Base-by-base conservation (phyloP, 805 yeast genomes). In the Kodamaea restingae region DNA sequence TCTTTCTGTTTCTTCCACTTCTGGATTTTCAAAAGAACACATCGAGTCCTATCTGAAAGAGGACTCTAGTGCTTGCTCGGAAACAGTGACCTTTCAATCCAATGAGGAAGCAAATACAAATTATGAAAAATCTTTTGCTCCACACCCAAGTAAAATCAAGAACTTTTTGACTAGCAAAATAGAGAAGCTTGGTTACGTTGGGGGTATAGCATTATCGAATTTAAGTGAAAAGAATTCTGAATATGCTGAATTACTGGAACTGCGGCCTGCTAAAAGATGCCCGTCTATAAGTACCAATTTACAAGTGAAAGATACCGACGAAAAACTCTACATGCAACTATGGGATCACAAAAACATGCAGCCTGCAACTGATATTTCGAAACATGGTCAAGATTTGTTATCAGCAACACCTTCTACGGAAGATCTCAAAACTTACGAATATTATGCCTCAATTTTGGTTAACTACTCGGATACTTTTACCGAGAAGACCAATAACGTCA, bases 101-200 rank as follows among this genome's bases (percentile, higher is more conserved):
- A 9, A 11, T 27, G 18, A 27, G 10, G 18, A 10, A 30, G 17
- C 12, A 4, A 18, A 17, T n/a, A 30, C 12, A 4, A 18, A 17
- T n/a, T 30, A 17, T 18, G 32, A 37, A 14, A 25, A 27, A 10
- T 38, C 44, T 15, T 43, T 42, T 12, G 36, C 45, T 14, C 38
- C 51, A 10, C 46, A 52, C 18, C 47, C 56, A 5, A 50, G 46
- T 15, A 53, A 50, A 35, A 41, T 57, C 14, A 54, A 54, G 36
- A 47, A 41, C 11, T 58, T 51, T 22, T 41, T 58, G 15, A 49
- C 60, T 2, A 47, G 42, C 15, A 55, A 55, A 28, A 56, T 56
- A 7, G 60, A 50, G 36, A 52, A 46, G 34, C 36, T 57, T 6
- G 60, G 55, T 8, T 52, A 51, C 26, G 30, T 40, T 4, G 39